Evolutionary conservation across 257 asterid genomes (phyloP).

Genomic region (Solanum dulcamara): DNA sequence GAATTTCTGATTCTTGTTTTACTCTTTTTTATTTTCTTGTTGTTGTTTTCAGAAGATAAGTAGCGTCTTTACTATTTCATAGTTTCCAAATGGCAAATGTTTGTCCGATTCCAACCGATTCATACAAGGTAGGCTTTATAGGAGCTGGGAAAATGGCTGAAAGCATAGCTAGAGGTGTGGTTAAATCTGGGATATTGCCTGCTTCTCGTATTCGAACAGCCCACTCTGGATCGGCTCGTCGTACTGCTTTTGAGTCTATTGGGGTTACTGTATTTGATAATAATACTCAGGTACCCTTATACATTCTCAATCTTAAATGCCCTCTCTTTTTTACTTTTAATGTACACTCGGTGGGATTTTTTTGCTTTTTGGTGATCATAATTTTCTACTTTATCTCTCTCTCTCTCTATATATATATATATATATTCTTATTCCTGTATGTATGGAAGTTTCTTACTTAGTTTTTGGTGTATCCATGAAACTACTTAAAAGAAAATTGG

Average conservation of each 20-base stretch:
- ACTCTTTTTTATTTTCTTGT: background rate
- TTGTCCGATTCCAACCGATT: constrained; percentile 40
- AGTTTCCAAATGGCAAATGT: constrained; percentile 25
- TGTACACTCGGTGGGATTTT: background rate
- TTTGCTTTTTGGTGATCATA: background rate
- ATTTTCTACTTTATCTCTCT: background rate
- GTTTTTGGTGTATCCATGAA: background rate
- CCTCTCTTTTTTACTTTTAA: background rate
- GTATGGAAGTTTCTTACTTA: background rate
- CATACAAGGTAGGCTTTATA: constrained; percentile 74
- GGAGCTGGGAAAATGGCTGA: constrained; percentile 99
- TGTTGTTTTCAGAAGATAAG: background rate
- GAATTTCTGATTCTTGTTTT: background rate
- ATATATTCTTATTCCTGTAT: background rate
- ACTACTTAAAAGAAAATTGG: background rate
- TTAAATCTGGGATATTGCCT: constrained; percentile 64
- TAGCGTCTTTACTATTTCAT: background rate
- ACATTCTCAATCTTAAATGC: background rate
- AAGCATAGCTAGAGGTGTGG: constrained; percentile 88
- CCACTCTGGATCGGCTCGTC: constrained; percentile 52
- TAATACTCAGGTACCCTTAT: constrained; percentile 44
- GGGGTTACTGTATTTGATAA: constrained; percentile 57
- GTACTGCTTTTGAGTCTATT: constrained; percentile 64
- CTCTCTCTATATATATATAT: no score
- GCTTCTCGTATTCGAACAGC: constrained; percentile 69